Evolutionary conservation across 2,329 filamentous ascomycete species (phyloP), one percentile per base, ranked within the genome.

Genomic region (Ambrosiella xylebori): DNA sequence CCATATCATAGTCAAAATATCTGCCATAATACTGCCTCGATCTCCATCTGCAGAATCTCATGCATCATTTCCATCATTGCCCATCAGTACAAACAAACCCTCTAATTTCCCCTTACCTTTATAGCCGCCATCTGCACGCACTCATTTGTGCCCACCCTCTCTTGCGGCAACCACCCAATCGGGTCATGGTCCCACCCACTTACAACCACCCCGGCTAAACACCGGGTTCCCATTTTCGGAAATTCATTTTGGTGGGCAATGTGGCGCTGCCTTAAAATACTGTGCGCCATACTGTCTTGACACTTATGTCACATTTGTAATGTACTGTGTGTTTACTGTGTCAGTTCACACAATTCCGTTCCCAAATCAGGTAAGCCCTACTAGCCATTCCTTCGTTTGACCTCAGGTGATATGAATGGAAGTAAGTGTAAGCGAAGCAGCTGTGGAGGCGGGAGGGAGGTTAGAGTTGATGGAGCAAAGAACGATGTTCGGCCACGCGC

Each of bases 191-290:
- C 37, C 38, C 52, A 54, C 52, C 15, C 15, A 54, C 52, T 41
- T 54, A 54, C 36, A 54, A 39, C 15, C 11, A n/a, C 52, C 40
- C 13, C 52, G 52, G 52, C 27, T 54, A 54, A 54, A 41, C 38
- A 15, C 52, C 52, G 52, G 52, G 37, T 19, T 11, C 11, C 52
- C 52, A n/a, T 41, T 54, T 41, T 38, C 52, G n/a, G 52, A 54
- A 17, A 41, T 54, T n/a, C 39, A 11, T 36, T 38, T 54, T 12
- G 17, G 40, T 41, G 52, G 52, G 52, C 52, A 41, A 37, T 44
- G 52, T 54, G 52, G 52, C 38, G 52, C 38, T 41, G n/a, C 38
- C 52, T 41, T 12, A 57, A 57, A 56, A 17, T 17, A 56, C 15
- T 41, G 37, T 51, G 47, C 17, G 17, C 9, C n/a, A 7, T 11